phyloP scores from a whole-genome alignment of 768 basidiomycete species.

The Termitomyces sp. region DNA sequence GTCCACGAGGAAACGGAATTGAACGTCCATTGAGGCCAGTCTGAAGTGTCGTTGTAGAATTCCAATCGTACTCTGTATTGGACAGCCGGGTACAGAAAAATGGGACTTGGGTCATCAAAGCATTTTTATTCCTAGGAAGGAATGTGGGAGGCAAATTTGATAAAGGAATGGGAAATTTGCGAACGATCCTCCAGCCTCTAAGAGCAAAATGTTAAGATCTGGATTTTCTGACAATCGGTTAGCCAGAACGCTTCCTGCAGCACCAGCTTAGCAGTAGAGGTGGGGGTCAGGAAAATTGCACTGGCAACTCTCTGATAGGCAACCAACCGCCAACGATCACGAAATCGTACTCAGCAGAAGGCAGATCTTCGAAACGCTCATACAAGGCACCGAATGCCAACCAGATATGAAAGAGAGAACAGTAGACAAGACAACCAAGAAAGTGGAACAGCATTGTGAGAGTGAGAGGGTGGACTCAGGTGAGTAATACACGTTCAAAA shows the following conservation, averaged over 20 bases:
- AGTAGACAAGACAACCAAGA: background rate
- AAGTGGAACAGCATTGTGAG: background rate
- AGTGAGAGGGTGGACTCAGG: background rate
- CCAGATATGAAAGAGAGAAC: background rate
- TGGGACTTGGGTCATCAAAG: slow-evolving; percentile 8
- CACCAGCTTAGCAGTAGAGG: slow-evolving; percentile 1
- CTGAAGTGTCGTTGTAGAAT: slow-evolving; percentile 27
- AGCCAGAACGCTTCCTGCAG: slow-evolving; percentile 11
- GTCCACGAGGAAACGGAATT: slow-evolving; percentile 21
- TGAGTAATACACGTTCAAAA: background rate
- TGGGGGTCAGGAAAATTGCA: background rate
- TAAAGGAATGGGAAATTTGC: background rate
- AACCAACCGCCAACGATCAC: slow-evolving; percentile 19
- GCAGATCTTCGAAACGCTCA: slow-evolving; percentile 4
- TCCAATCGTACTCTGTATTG: slow-evolving; percentile 24
- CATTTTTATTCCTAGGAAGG: slow-evolving; percentile 6
- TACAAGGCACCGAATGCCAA: background rate
- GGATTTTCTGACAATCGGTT: slow-evolving; percentile 10
- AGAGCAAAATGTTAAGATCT: slow-evolving; percentile 1
- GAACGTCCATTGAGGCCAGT: slow-evolving; percentile 18
- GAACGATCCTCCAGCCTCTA: slow-evolving; percentile 12
- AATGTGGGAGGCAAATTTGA: background rate
- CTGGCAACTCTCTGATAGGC: background rate
- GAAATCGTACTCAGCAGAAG: slow-evolving; percentile 8
- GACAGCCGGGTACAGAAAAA: slow-evolving; percentile 14